These are phyloP conservation scores for Croton setiger DNA, from an alignment of 441 rosid genomes.

Conservation along the genomic window DNA sequence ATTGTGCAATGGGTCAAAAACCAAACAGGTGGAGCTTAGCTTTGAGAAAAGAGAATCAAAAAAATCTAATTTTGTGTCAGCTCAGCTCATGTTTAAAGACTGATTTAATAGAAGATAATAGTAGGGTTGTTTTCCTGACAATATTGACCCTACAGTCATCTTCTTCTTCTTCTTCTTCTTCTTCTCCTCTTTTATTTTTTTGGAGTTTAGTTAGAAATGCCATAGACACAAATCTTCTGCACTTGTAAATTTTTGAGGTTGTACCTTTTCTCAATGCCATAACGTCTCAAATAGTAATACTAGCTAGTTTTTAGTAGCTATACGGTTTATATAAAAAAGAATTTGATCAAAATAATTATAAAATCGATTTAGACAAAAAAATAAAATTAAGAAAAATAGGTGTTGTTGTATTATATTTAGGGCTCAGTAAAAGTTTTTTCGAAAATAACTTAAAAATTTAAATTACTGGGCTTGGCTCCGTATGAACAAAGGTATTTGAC, in stretches of 20 bases:
- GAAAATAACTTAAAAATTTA: too few species aligned
- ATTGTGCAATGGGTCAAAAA: background rate
- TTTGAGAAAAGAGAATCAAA: background rate
- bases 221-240: background rate
- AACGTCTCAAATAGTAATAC: background rate
- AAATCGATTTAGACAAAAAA: too few species aligned
- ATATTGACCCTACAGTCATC: background rate
- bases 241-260: background rate
- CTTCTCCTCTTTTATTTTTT: too few species aligned
- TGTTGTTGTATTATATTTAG: too few species aligned
- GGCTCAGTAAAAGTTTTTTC: too few species aligned
- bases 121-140: constrained; percentile 14
- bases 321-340: background rate
- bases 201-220: too few species aligned
- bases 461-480: too few species aligned
- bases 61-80: background rate
- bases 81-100: constrained; percentile 1
- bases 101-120: background rate
- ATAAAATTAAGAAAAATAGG: too few species aligned
- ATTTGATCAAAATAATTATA: too few species aligned
- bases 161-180: background rate
- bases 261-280: background rate
- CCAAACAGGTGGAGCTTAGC: background rate
- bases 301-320: too few species aligned
- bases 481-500: too few species aligned